These are phyloP conservation scores for Elongisporangium senticosum DNA, from an alignment of 352 stramenopile genomes.

Conservation along the genomic window DNA sequence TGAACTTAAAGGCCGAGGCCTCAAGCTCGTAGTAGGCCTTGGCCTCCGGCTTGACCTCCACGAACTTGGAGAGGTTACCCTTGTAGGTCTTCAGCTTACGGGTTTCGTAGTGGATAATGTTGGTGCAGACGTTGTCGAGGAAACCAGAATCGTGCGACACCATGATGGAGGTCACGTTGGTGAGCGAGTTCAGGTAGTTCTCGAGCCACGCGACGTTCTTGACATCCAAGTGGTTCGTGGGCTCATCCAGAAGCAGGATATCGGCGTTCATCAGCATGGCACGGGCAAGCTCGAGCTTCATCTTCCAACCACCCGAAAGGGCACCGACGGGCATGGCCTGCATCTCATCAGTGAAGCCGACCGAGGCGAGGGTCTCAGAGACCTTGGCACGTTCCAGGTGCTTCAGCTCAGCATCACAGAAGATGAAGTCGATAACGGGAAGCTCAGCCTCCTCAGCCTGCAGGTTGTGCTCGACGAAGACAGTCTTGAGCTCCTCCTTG, in stretches of 20 bases:
- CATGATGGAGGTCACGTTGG: constrained; percentile 90
- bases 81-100: constrained; percentile 89
- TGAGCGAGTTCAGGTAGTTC: constrained; percentile 86
- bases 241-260: constrained; percentile 95
- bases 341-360: constrained; percentile 94
- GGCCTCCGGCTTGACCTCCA: constrained; percentile 82
- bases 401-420: constrained; percentile 88
- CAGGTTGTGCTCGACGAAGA: constrained; percentile 97
- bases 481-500: constrained; percentile 91
- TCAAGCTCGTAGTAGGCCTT: constrained; percentile 88
- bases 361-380: constrained; percentile 83
- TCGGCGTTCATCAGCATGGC: constrained; percentile 95
- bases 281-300: constrained; percentile 93
- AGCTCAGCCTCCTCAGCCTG: constrained; percentile 87
- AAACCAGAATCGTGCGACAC: constrained; percentile 97
- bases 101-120: constrained; percentile 98
- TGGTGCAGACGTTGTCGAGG: constrained; percentile 96
- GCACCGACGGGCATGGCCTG: constrained; percentile 89
- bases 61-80: constrained; percentile 81
- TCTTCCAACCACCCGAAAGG: constrained; percentile 95
- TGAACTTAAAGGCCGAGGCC: constrained; percentile 82
- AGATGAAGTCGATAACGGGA: constrained; percentile 81
- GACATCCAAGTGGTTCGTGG: constrained; percentile 93
- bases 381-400: constrained; percentile 86
- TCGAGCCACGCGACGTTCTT: constrained; percentile 91